Evolutionary conservation across 306 rosid species (phyloP).

Genomic region (Quercus suber): DNA sequence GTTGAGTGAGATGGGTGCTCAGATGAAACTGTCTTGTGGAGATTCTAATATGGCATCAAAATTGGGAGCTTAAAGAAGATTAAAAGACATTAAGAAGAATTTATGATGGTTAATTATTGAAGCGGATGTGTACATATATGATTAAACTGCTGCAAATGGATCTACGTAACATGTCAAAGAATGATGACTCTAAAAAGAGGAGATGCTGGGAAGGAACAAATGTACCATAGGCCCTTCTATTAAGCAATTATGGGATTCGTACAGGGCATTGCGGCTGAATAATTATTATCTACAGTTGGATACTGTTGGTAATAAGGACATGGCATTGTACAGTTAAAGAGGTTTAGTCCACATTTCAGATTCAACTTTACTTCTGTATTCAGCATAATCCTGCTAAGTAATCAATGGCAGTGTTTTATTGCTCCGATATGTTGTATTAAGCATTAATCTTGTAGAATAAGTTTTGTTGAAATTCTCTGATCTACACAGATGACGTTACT

Average conservation of each 20-base stretch:
- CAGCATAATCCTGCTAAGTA: neutral
- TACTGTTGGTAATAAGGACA: neutral
- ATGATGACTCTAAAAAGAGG: conserved; percentile 6
- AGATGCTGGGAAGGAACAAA: neutral
- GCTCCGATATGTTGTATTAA: no score
- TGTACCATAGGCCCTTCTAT: neutral
- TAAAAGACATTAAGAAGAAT: neutral
- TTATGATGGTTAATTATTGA: neutral
- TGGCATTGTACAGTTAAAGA: neutral
- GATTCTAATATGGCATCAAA: conserved; percentile 14
- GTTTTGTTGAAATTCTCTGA: no score
- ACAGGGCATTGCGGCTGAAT: no score
- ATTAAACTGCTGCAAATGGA: neutral
- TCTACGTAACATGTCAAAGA: neutral
- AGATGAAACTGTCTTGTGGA: conserved; percentile 35
- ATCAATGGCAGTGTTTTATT: no score
- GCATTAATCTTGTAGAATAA: no score
- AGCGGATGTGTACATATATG: neutral
- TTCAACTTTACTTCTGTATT: neutral
- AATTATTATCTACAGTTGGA: neutral
- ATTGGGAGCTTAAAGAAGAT: neutral
- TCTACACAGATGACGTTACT: no score
- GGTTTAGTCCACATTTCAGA: neutral
- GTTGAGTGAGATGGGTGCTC: conserved; percentile 47
- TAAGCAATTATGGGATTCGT: neutral